Evolutionary conservation across 2,329 filamentous ascomycete genomes (phyloP).

Genomic region (Sarocladium oryzae): DNA sequence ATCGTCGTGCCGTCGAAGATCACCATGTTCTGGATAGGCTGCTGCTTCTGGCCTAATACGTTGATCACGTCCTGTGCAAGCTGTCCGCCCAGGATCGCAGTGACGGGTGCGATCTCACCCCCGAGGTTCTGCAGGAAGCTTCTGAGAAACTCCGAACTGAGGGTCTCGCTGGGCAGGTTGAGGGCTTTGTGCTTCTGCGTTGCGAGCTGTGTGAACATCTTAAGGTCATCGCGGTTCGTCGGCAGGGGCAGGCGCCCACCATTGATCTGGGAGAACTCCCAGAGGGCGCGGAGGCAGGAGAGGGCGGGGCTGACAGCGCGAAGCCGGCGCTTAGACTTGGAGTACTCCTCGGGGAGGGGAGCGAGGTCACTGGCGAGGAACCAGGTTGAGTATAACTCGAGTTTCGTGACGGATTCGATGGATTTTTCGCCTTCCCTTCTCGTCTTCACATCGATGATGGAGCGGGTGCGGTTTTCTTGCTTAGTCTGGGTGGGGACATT

Average conservation of each 20-base stretch:
- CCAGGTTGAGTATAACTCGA: conserved; percentile 84
- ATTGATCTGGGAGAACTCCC: conserved; percentile 64
- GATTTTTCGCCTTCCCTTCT: conserved; percentile 62
- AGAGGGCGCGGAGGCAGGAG: conserved; percentile 80
- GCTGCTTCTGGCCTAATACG: conserved; percentile 81
- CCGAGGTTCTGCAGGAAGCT: conserved; percentile 83
- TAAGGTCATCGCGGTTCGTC: conserved; percentile 58
- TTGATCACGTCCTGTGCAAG: conserved; percentile 97
- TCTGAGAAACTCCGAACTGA: conserved; percentile 66
- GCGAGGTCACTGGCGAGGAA: conserved; percentile 75
- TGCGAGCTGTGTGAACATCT: conserved; percentile 69
- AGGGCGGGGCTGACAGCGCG: conserved; percentile 76
- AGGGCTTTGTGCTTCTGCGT: conserved; percentile 73
- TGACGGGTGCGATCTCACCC: conserved; percentile 77
- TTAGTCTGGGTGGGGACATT: conserved; percentile 59
- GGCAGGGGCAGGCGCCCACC: conserved; percentile 51
- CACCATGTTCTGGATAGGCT: conserved; percentile 92
- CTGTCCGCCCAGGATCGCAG: conserved; percentile 82
- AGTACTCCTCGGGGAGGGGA: conserved; percentile 62
- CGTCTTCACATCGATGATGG: conserved; percentile 63
- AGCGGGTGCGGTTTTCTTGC: conserved; percentile 71
- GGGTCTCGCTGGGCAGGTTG: conserved; percentile 59
- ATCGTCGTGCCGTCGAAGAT: conserved; percentile 83
- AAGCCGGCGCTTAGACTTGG: conserved; percentile 59
- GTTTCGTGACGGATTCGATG: conserved; percentile 84